phyloP scores from a whole-genome alignment of 2,329 filamentous ascomycete species.

The Verticillium klebahnii region DNA sequence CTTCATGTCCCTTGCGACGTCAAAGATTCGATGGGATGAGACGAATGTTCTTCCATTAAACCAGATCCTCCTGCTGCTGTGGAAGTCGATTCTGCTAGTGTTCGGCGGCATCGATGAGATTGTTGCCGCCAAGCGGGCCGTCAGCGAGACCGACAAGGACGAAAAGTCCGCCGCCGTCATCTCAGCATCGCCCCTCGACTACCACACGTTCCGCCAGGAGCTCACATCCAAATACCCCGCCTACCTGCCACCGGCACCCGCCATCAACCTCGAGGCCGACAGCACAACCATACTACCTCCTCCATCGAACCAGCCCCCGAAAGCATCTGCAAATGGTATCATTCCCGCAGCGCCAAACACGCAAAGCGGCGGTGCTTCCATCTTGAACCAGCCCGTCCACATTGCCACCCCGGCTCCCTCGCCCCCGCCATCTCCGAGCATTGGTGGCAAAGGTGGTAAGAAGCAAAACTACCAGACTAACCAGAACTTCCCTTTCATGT shows the following conservation, averaged over 20 bases:
- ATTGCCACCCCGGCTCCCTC: slow-evolving; percentile 98
- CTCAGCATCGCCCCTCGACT: slow-evolving; percentile 90
- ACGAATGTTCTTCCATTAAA: slow-evolving; percentile 52
- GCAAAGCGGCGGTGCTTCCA: slow-evolving; percentile 64
- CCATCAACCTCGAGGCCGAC: slow-evolving; percentile 82
- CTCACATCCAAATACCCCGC: slow-evolving; percentile 97
- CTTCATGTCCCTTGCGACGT: slow-evolving; percentile 65
- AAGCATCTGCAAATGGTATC: slow-evolving; percentile 58
- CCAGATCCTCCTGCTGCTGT: slow-evolving; percentile 74
- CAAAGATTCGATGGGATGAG: slow-evolving; percentile 70
- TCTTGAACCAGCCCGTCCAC: slow-evolving; percentile 92
- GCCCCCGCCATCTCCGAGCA: slow-evolving; percentile 82
- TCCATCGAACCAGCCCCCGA: slow-evolving; percentile 67
- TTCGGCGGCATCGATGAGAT: slow-evolving; percentile 78
- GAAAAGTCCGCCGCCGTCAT: slow-evolving; percentile 72
- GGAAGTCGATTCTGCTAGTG: slow-evolving; percentile 84
- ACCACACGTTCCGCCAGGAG: slow-evolving; percentile 93
- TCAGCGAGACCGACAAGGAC: slow-evolving; percentile 55
- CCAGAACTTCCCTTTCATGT: slow-evolving; percentile 97
- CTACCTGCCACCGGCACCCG: slow-evolving; percentile 81
- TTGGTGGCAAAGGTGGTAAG: slow-evolving; percentile 89
- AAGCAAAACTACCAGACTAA: slow-evolving; percentile 99
- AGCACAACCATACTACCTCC: slow-evolving; percentile 88
- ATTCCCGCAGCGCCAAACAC: slow-evolving; percentile 50
- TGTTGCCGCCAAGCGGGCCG: slow-evolving; percentile 66